Evolutionary conservation across 192 early-diverging fungal species (phyloP).

Genomic region (Mortierella hygrophila): DNA sequence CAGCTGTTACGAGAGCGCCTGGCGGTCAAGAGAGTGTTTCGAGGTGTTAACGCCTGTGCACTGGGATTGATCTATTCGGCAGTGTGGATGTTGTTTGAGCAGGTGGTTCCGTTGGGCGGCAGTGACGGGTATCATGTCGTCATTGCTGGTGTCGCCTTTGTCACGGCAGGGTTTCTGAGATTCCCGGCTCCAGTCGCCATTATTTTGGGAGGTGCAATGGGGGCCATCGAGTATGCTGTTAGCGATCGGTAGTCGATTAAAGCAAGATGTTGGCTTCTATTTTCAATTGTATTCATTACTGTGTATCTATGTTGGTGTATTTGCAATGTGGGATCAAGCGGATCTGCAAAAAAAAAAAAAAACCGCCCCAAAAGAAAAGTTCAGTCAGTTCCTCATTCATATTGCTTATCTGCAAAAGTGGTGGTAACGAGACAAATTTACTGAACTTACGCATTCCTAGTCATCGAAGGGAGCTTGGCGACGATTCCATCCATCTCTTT

Average conservation of each 20-base stretch:
- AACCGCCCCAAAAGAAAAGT: too few relatives aligned
- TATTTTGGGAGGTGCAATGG: conserved; percentile 36
- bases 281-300: background rate
- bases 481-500: conserved; percentile 91
- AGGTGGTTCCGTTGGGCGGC: conserved; percentile 15
- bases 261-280: background rate
- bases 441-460: conserved; percentile 73
- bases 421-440: background rate
- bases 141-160: conserved; percentile 31
- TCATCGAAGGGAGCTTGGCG: conserved; percentile 89
- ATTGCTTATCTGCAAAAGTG: too few relatives aligned
- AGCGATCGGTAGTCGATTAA: background rate
- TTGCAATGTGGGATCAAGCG: background rate
- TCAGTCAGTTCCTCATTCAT: too few relatives aligned
- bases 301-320: background rate
- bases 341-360: background rate
- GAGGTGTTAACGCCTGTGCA: conserved; percentile 71
- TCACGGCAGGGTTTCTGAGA: conserved; percentile 12
- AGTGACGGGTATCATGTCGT: conserved; percentile 32
- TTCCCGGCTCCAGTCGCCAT: conserved; percentile 24
- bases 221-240: conserved; percentile 37
- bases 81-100: conserved; percentile 62
- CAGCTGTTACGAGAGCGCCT: conserved; percentile 44
- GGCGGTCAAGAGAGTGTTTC: conserved; percentile 56
- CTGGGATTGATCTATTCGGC: conserved; percentile 71